Evolutionary conservation across 177 flowering plant species (phyloP), one percentile per base, ranked within the genome.

Genomic region (Vitis hybrid): DNA sequence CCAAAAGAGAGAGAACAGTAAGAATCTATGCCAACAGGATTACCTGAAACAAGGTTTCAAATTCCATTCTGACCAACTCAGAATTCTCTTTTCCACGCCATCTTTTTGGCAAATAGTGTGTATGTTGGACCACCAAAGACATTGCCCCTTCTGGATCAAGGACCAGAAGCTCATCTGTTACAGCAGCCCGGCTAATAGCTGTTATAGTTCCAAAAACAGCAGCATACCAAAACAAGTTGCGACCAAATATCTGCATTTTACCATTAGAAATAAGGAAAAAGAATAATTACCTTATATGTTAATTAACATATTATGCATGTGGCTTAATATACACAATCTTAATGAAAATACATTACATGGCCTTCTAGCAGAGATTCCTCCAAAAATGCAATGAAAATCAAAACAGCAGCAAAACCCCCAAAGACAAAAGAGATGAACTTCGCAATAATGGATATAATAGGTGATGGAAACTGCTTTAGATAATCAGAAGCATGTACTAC

Each of bases 331-430:
- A 2, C 8, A 39, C 45, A 39, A 39, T 39, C 45, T 39, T 39
- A 39, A 7, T 7, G 8, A 58, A 67, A 57, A 62, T 51, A 71
- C 32, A 64, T 84, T 91, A 96, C 99, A 86, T 96, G 99, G 78
- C 97, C 99, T 80, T 96, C 99, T 18, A 96, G 91, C 70, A 96
- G 86, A 74, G 98, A 93, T 81, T 96, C 99, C 60, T 96, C 98
- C 56, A 93, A 84, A 78, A 96, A 89, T 18, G 98, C 98, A 85
- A 96, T 91, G 74, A 96, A 89, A 79, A 93, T 91, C 68, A 96
- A 75, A 59, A 92, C 77, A 57, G 99, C 99, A 80, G 99, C 92
- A 78, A 93, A 91, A 23, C 99, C 99, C 76, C 99, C 98, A 70
- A 92, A 83, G 8, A 96, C 94, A 74, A 93, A 96, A 21, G 97